Evolutionary conservation across 192 early-diverging fungal genomes (phyloP).

Genomic region (Backusella australiensis): DNA sequence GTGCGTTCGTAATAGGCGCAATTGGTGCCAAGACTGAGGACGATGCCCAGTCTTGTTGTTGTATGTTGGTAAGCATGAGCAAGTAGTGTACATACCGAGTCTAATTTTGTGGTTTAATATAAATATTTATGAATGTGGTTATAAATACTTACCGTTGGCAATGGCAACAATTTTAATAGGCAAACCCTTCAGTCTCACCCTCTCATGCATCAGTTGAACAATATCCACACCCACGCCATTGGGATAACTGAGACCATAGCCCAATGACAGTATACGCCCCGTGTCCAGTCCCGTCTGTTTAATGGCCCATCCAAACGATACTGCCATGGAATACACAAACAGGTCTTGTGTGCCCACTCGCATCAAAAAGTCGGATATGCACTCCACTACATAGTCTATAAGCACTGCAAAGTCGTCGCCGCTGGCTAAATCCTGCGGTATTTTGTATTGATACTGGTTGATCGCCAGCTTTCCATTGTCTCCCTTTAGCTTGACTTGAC

Average conservation of each 20-base stretch:
- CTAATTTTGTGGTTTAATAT: conserved; percentile 41
- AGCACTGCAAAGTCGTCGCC: conserved; percentile 51
- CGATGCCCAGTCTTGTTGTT: conserved; percentile 76
- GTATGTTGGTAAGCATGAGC: conserved; percentile 82
- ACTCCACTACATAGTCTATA: conserved; percentile 80
- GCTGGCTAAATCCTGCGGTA: conserved; percentile 61
- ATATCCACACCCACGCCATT: conserved; percentile 84
- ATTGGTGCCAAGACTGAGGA: conserved; percentile 93
- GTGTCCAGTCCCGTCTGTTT: conserved; percentile 67
- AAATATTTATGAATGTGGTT: conserved; percentile 39
- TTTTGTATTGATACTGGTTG: conserved; percentile 76
- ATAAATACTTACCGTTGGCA: conserved; percentile 32
- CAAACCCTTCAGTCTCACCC: conserved; percentile 66
- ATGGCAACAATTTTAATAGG: conserved; percentile 58
- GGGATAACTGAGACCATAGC: conserved; percentile 78
- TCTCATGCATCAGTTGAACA: conserved; percentile 72
- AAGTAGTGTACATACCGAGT: conserved; percentile 88
- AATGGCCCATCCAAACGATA: conserved; percentile 91
- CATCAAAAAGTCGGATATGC: conserved; percentile 38
- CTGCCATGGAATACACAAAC: conserved; percentile 58
- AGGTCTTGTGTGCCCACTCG: conserved; percentile 46
- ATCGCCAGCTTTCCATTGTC: conserved; percentile 65
- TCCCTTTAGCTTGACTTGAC: conserved; percentile 80
- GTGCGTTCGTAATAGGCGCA: conserved; percentile 68
- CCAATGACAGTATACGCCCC: conserved; percentile 62